Evolutionary conservation across 768 basidiomycete genomes (phyloP).

Genomic region (Tremella yokohamensis): DNA sequence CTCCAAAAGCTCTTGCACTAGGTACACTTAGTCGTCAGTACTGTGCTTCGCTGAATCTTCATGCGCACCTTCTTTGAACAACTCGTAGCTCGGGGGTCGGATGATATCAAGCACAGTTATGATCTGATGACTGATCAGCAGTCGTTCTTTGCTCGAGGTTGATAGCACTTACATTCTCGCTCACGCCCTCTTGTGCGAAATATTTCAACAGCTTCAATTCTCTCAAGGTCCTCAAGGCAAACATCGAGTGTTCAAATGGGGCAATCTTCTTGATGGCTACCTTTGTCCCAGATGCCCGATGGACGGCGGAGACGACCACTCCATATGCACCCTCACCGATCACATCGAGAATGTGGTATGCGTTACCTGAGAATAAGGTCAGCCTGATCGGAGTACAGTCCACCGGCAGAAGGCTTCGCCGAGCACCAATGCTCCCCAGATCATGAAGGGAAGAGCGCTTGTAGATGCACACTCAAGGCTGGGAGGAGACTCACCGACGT

Average conservation of each 20-base stretch:
- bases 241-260: conserved; percentile 94
- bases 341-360: conserved; percentile 48
- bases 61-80: conserved; percentile 70
- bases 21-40: conserved; percentile 44
- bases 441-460: no score
- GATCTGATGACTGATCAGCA: conserved; percentile 57
- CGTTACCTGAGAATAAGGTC: conserved; percentile 19
- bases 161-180: conserved; percentile 40
- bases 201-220: conserved; percentile 79
- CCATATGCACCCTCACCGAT: conserved; percentile 70
- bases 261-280: conserved; percentile 97
- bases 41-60: background rate
- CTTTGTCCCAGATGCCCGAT: conserved; percentile 77
- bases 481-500: conserved; percentile 36
- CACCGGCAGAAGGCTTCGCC: no score
- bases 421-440: no score
- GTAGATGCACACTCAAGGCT: no score
- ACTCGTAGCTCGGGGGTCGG: conserved; percentile 72
- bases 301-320: conserved; percentile 88
- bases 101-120: conserved; percentile 87
- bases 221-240: conserved; percentile 77
- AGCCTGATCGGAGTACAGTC: no score
- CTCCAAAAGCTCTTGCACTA: conserved; percentile 90
- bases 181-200: conserved; percentile 38
- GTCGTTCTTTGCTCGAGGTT: conserved; percentile 17